phyloP scores from a whole-genome alignment of 2,329 filamentous ascomycete species.

The Aspergillus amoenus region DNA sequence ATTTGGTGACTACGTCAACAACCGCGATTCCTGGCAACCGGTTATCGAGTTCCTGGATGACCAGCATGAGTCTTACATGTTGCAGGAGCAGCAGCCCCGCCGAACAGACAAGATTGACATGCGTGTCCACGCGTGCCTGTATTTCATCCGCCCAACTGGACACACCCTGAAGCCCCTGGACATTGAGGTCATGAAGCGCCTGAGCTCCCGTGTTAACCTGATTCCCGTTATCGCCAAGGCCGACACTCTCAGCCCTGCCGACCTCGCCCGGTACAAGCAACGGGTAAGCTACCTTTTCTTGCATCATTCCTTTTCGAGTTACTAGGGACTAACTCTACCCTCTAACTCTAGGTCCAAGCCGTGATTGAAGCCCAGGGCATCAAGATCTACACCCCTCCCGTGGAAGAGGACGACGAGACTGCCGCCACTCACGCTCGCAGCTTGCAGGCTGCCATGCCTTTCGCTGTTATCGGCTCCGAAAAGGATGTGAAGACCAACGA shows the following conservation, averaged over 20 bases:
- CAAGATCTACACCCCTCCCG: constrained; percentile 97
- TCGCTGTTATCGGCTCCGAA: constrained; percentile 97
- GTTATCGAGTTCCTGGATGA: constrained; percentile 99
- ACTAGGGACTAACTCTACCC: neutral
- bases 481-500: constrained; percentile 98
- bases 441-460: constrained; percentile 96
- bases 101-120: constrained; percentile 99
- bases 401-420: constrained; percentile 97
- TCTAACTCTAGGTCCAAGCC: constrained; percentile 69
- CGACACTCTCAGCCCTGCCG: constrained; percentile 89
- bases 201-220: constrained; percentile 96
- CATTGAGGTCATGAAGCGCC: constrained; percentile 99
- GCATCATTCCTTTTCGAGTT: neutral
- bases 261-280: constrained; percentile 91
- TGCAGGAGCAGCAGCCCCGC: constrained; percentile 98
- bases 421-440: constrained; percentile 92
- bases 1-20: constrained; percentile 99
- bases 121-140: constrained; percentile 95
- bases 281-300: constrained; percentile 60
- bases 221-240: constrained; percentile 99
- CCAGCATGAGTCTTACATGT: constrained; percentile 99
- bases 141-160: constrained; percentile 98
- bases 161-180: constrained; percentile 98
- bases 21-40: constrained; percentile 99
- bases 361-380: constrained; percentile 98